Evolutionary conservation across 495 filamentous ascomycete genomes (phyloP), one percentile per base, ranked within the genome.

Genomic region (Tuber umbilicatum): DNA sequence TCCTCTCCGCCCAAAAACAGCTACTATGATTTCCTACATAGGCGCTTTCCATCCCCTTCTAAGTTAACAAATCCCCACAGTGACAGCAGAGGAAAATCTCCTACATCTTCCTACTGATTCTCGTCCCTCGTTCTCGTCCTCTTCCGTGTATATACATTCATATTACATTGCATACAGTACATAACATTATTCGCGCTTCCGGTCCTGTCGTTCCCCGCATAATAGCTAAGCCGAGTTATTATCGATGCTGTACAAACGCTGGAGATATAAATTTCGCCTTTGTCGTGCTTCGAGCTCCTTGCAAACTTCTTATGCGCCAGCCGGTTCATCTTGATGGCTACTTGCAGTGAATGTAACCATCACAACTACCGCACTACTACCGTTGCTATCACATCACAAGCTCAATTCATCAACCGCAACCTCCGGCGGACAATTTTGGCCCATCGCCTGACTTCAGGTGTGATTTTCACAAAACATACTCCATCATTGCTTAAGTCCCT

Each of bases 101-200:
- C 14, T 31, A 64, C 17, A 31, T 27, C 31, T 64, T 9, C 55
- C n/a, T 64, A 31, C 55, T 64, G 3, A 64, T 14, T 31, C 55
- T 31, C 55, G 9, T 31, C 55, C 55, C 47, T 27, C 47, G 7
- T 55, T 55, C 47, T n/a, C 55, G 55, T 17, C 55, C 55, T 5
- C 27, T 31, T 64, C 27, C 55, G 55, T 64, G 55, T 64, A 64
- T 5, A 64, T 64, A 64, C 55, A 64, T 64, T 16, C 55, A 64
- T 31, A 64, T 64, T 64, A 17, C 55, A 64, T 64, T 64, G 55
- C 27, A 31, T 64, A 64, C 55, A 64, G 55, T 64, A 64, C 55
- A n/a, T 31, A 64, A 64, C 55, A 64, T 64, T 64, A 27, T 64
- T 64, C 55, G 55, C 27, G 55, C 55, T 64, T 64, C 55, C 55